A percentile compares a stretch with the other conserved stretches of the same genome.
Conservation (phyloP, 495 filamentous ascomycete species). For the Chlorociboria aeruginascens region DNA sequence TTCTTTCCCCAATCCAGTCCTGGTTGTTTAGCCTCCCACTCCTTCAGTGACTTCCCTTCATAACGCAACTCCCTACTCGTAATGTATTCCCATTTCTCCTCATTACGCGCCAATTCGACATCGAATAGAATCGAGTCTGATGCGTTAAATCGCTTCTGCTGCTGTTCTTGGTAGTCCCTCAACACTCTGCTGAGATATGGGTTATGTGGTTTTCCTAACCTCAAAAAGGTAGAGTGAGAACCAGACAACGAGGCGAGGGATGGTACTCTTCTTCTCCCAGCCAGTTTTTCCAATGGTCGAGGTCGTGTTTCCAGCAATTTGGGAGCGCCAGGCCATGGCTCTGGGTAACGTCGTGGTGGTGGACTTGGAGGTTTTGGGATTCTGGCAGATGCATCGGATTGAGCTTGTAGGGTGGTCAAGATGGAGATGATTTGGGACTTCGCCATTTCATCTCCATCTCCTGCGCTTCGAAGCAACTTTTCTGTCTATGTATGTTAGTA, state of each 20-base stretch:
- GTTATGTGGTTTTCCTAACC: conserved; percentile 55
- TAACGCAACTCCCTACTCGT: neutral
- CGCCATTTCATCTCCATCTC: neutral
- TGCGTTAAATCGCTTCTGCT: conserved; percentile 27
- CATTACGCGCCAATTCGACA: neutral
- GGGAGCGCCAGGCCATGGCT: conserved; percentile 7
- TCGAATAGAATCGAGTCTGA: neutral
- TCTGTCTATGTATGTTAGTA: conserved; percentile 3
- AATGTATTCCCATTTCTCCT: neutral
- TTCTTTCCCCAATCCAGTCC: neutral
- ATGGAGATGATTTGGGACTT: conserved; percentile 6
- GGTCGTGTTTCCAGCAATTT: conserved; percentile 15
- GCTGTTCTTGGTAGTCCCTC: conserved; percentile 29
- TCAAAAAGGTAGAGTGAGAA: conserved; percentile 40
- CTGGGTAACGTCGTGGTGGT: neutral
- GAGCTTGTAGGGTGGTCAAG: neutral
- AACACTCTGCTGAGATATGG: conserved; percentile 40
- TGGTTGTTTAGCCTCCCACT: neutral
- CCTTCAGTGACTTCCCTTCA: neutral
- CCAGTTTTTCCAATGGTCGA: conserved; percentile 4
- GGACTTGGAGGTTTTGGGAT: neutral
- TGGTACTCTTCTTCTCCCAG: conserved; percentile 35
- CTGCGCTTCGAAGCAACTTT: conserved; percentile 10
- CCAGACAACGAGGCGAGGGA: conserved; percentile 30
- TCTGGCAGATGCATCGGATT: neutral